Evolutionary conservation across 129 eudicot genomes (phyloP).

Genomic region (Gnaphalium uliginosum): DNA sequence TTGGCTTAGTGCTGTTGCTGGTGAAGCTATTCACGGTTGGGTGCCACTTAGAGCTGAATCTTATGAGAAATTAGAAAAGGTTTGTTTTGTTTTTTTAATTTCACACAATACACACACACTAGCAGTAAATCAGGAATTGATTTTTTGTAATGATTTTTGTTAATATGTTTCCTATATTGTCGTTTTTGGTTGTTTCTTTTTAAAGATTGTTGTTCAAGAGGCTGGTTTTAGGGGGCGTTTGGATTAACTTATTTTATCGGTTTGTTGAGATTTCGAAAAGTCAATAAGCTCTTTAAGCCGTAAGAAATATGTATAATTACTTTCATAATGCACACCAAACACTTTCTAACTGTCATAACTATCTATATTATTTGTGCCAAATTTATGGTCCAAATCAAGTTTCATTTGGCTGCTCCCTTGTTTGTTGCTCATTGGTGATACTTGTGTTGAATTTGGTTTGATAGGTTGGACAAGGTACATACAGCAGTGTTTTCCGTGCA

Average conservation of each 20-base stretch:
- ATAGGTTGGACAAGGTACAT: slow-evolving; percentile 95
- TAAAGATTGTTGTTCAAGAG: neutral
- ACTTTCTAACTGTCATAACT: neutral
- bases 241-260: neutral
- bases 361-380: neutral
- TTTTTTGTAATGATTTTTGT: neutral
- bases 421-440: slow-evolving; percentile 7
- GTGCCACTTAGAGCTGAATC: slow-evolving; percentile 85
- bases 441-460: slow-evolving; percentile 10
- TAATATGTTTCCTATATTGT: neutral
- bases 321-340: neutral
- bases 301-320: no score
- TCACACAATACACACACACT: neutral
- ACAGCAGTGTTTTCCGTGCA: slow-evolving; percentile 90
- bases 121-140: neutral
- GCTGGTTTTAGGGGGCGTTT: neutral
- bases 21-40: slow-evolving; percentile 93
- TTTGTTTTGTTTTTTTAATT: slow-evolving; percentile 7
- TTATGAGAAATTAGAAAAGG: slow-evolving; percentile 88
- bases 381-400: slow-evolving; percentile 6
- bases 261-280: neutral
- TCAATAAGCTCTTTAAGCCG: neutral
- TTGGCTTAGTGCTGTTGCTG: slow-evolving; percentile 89
- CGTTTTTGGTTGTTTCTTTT: neutral
- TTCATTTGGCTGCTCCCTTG: neutral